Evolutionary conservation across 75 land plant species (phyloP).

Genomic region (Sequoiadendron giganteum): DNA sequence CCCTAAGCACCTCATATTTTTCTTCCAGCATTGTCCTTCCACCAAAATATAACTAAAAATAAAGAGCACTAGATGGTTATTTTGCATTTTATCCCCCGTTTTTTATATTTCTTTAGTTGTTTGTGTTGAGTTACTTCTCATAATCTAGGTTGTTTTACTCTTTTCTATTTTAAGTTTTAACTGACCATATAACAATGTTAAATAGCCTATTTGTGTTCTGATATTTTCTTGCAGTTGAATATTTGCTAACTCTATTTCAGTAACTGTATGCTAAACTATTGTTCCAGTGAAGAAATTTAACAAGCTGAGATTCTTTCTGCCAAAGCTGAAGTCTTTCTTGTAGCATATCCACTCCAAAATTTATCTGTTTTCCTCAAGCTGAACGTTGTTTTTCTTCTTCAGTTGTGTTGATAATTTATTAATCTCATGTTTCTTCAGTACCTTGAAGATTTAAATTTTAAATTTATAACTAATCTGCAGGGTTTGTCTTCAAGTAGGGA

Average conservation of each 20-base stretch:
- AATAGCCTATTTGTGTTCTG: background rate
- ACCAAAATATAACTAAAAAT: too few relatives aligned
- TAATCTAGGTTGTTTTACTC: background rate
- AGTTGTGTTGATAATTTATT: background rate
- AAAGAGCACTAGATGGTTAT: too few relatives aligned
- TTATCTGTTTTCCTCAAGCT: background rate
- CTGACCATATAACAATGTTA: background rate
- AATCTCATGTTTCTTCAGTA: background rate
- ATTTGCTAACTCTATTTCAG: background rate
- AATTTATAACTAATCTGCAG: background rate
- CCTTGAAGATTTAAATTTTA: background rate
- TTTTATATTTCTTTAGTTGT: too few relatives aligned
- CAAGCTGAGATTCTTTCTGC: background rate
- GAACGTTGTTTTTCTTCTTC: background rate
- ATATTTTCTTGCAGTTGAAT: background rate
- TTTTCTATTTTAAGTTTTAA: too few relatives aligned
- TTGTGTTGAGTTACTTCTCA: too few relatives aligned
- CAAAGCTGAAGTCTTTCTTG: background rate
- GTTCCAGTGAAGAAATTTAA: too few relatives aligned
- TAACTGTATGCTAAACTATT: background rate
- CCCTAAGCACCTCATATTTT: background rate
- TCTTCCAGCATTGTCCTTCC: background rate
- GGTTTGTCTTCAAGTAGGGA: background rate
- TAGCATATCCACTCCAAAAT: background rate
- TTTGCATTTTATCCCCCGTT: too few relatives aligned